Evolutionary conservation across 768 basidiomycete genomes (phyloP), one percentile per base, ranked within the genome.

Genomic region (Leccinum arenicola): DNA sequence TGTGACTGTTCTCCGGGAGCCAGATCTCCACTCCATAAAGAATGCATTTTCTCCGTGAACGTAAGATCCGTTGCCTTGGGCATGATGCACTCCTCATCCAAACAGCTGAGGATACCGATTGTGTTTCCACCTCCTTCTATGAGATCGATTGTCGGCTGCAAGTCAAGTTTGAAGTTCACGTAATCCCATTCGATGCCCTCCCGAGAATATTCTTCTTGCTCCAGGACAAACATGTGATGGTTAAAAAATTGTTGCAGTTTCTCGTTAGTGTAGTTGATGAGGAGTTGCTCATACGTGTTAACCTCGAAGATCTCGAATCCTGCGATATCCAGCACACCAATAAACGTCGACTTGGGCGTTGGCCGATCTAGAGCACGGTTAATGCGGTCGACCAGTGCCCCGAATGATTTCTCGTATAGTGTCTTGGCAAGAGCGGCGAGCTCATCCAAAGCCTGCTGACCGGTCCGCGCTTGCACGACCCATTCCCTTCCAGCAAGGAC

Each of bases 71-170:
- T 93, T 4, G 96, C 96, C 71, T 93, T 94, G n/a, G 96, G 97
- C 96, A 98, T 99, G 74, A 99, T 98, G 71, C 96, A 98, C 63
- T 98, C 96, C 70, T 98, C 97, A 71, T 99, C 97, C 36, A 99
- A 77, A 66, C 90, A 88, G 61, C 93, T 92, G 49, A 99, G 81
- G 60, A 98, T 89, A 55, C 97, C 97, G 62, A 98, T 94, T 0
- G 78, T 77, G 19, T 38, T 66, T 14, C 83, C 80, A 53, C 81
- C 84, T 17, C 90, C 85, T 74, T 98, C 97, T 67, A 99, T 98
- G 54, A 99, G 85, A 70, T 98, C 96, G 71, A 99, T 98, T 4
- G 97, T 98, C 1, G 97, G 97, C 70, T 99, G 96, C 6, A 99
- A 77, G 73, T 99, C 96, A 47, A 97, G 81, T 15, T 96, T 97